Conservation (phyloP, 129 eudicot species). For the Logfia minima region DNA sequence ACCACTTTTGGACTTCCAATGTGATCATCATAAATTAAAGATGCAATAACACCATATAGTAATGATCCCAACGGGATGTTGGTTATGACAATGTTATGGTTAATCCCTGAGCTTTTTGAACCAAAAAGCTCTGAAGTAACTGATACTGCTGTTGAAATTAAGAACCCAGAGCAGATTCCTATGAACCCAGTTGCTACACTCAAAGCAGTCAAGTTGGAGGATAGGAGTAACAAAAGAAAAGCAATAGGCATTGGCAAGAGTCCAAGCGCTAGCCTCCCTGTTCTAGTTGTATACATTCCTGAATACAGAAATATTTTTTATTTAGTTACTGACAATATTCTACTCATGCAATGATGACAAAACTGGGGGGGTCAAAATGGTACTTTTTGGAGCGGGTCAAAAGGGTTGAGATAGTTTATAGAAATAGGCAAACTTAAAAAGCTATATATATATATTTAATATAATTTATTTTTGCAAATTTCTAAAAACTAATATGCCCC, state of each 20-base stretch:
- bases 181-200: slow-evolving; percentile 50
- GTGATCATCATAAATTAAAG: slow-evolving; percentile 49
- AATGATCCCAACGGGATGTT: slow-evolving; percentile 76
- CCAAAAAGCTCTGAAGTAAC: slow-evolving; percentile 82
- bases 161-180: slow-evolving; percentile 66
- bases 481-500: background rate
- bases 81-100: slow-evolving; percentile 73
- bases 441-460: too few relatives aligned
- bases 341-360: too few relatives aligned
- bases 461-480: background rate
- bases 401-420: background rate
- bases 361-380: background rate
- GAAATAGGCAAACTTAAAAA: too few relatives aligned
- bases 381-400: background rate
- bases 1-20: slow-evolving; percentile 29
- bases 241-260: slow-evolving; percentile 59
- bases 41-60: slow-evolving; percentile 57
- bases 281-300: slow-evolving; percentile 55
- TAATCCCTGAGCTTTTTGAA: slow-evolving; percentile 59
- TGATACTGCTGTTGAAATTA: slow-evolving; percentile 66
- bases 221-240: slow-evolving; percentile 45
- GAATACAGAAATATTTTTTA: slow-evolving; percentile 14
- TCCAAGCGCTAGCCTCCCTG: slow-evolving; percentile 57
- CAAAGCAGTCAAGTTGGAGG: slow-evolving; percentile 36
- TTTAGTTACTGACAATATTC: background rate